Evolutionary conservation across 179 eudicot species (phyloP), one percentile per base, ranked within the genome.

Genomic region (Amaranthus tricolor): DNA sequence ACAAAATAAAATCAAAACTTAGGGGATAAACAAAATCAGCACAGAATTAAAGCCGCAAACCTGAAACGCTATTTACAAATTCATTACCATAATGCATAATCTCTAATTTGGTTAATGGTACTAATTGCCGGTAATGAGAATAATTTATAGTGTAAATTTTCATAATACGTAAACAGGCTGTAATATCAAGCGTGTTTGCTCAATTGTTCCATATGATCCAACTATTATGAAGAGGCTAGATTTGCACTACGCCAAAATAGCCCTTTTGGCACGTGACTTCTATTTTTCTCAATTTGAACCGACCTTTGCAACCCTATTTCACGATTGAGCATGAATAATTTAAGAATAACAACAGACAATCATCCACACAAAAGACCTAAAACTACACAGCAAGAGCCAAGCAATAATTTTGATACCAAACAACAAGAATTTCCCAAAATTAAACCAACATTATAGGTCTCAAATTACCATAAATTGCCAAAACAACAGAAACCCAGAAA

Each of bases 401-500:
- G 63, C 62, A 58, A 49, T 45, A 66, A 4, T 49, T 3, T 66
- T 0, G 5, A 66, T n/a, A 9, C 6, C 15, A 4, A 17, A 6
- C 48, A 19, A 64, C 21, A 44, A 60, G 24, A 24, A 10, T 5
- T 64, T 7, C 61, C 50, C 45, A 50, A 50, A 17, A 48, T 48
- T 9, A 16, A 54, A 1, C 55, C 6, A 40, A 24, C 31, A 24
- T 24, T 24, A 24, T 24, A 24, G 31, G 31, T 24, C 31, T 24
- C 31, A 24, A 9, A 52, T 31, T 9, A 67, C 50, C n/a, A 54
- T 16, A 53, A 48, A 17, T 19, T 12, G 6, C 70, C 56, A n/a
- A 68, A 71, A 75, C 43, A 8, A 20, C 48, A 74, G 45, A 72
- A 67, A 82, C 79, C 87, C 82, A 73, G 52, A 6, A 61, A 60